These are phyloP conservation scores for Rhodamnia argentea DNA, from an alignment of 345 rosid genomes.

Conservation along the genomic window DNA sequence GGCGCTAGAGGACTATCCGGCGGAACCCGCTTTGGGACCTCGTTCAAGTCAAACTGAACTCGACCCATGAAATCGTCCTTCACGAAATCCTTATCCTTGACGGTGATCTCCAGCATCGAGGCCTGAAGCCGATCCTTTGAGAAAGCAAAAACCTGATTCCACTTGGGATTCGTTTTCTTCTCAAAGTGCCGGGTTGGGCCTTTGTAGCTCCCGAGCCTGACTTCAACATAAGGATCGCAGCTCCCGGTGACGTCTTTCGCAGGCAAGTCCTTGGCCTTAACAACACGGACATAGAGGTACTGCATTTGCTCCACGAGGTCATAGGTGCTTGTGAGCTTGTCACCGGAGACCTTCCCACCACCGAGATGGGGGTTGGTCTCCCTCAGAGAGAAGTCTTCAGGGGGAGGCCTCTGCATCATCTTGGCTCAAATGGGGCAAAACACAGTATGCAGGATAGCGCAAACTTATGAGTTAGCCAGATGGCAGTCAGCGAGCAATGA, in stretches of 20 bases:
- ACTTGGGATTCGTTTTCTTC: constrained; percentile 78
- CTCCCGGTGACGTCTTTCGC: constrained; percentile 79
- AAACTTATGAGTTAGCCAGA: not conserved
- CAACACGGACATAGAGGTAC: constrained; percentile 85
- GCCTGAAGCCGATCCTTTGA: constrained; percentile 82
- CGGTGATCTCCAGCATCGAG: constrained; percentile 60
- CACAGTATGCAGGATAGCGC: not conserved
- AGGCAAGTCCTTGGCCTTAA: constrained; percentile 84
- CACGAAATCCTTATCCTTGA: constrained; percentile 72
- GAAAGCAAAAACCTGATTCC: constrained; percentile 89
- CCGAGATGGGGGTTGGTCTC: constrained; percentile 91
- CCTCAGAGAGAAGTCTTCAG: constrained; percentile 63
- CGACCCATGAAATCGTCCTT: constrained; percentile 84
- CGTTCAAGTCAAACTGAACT: constrained; percentile 61
- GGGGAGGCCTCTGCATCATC: constrained; percentile 69
- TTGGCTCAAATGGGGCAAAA: not conserved
- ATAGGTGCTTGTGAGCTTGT: constrained; percentile 84
- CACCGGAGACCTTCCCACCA: constrained; percentile 60
- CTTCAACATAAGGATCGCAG: constrained; percentile 87
- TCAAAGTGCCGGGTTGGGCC: constrained; percentile 76
- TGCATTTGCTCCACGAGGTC: constrained; percentile 96
- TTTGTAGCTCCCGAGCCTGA: constrained; percentile 79
- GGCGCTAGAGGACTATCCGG: constrained; percentile 94
- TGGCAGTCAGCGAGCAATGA: not conserved
- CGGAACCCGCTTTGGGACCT: constrained; percentile 82